phyloP scores from a whole-genome alignment of 352 stramenopile species.

The Pythium periplocum region DNA sequence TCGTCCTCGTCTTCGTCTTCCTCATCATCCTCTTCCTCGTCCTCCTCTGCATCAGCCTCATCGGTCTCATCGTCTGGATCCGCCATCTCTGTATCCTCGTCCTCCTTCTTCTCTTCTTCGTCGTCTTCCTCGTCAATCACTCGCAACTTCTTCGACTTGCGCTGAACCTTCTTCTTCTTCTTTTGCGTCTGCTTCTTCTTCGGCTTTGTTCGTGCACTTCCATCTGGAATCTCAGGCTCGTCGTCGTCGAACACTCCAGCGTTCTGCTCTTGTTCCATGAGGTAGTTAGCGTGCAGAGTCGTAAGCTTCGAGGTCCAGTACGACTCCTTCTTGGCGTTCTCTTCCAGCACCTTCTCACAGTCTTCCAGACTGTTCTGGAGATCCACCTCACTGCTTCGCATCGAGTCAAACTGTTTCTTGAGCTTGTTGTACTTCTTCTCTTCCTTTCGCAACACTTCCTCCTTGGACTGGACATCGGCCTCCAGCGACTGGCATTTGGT shows the following conservation, averaged over 20 bases:
- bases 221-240: conserved; percentile 19
- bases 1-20: neutral
- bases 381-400: conserved; percentile 92
- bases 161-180: conserved; percentile 14
- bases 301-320: conserved; percentile 83
- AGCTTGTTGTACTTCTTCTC: conserved; percentile 81
- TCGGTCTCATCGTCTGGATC: conserved; percentile 19
- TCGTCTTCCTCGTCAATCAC: conserved; percentile 14
- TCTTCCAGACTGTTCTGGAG: conserved; percentile 90
- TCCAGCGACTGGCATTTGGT: conserved; percentile 90
- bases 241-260: conserved; percentile 68
- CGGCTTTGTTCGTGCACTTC: conserved; percentile 23
- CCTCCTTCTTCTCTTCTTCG: conserved; percentile 30
- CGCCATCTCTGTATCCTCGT: conserved; percentile 15
- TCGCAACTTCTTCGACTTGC: conserved; percentile 19
- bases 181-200: conserved; percentile 37
- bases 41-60: conserved; percentile 21
- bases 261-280: conserved; percentile 70
- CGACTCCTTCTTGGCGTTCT: conserved; percentile 87
- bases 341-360: conserved; percentile 90
- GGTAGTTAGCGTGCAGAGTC: conserved; percentile 52
- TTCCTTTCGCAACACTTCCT: conserved; percentile 70
- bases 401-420: conserved; percentile 87
- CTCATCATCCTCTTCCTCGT: conserved; percentile 21
- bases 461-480: conserved; percentile 83